Percentiles rank a stretch among this genome's conserved stretches.
These are phyloP conservation scores for Pleurozium schreberi DNA, from an alignment of 225 moss, liverwort and hornwort genomes.

Conservation along the genomic window DNA sequence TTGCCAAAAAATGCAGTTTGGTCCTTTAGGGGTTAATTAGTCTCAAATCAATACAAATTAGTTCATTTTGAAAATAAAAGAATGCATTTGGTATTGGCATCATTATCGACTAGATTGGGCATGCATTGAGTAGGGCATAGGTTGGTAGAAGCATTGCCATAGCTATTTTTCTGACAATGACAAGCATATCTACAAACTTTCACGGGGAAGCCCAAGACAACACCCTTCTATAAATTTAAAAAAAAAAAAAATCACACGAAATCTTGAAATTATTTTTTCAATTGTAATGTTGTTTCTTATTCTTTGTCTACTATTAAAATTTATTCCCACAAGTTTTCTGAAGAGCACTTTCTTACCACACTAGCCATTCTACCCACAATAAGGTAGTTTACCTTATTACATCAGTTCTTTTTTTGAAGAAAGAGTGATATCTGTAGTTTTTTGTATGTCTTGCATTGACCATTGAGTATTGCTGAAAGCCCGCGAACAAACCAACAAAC, in stretches of 20 bases:
- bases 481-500: no score
- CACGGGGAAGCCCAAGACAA: no score
- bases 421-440: not conserved
- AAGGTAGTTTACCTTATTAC: not conserved
- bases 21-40: no score
- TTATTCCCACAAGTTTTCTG: not conserved
- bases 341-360: not conserved
- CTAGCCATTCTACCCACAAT: not conserved
- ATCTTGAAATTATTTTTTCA: no score
- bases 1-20: no score
- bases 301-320: not conserved
- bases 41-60: not conserved
- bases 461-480: not conserved
- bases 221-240: no score
- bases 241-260: no score
- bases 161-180: fast-evolving
- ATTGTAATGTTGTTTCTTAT: not conserved
- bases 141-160: not conserved
- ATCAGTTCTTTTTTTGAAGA: not conserved
- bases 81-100: not conserved
- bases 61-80: not conserved
- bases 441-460: not conserved
- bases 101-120: not conserved
- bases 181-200: not conserved
- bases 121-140: not conserved